Evolutionary conservation across 176 grass and related monocot species (phyloP), one percentile per base, ranked within the genome.

Genomic region (Ensete ventricosum): DNA sequence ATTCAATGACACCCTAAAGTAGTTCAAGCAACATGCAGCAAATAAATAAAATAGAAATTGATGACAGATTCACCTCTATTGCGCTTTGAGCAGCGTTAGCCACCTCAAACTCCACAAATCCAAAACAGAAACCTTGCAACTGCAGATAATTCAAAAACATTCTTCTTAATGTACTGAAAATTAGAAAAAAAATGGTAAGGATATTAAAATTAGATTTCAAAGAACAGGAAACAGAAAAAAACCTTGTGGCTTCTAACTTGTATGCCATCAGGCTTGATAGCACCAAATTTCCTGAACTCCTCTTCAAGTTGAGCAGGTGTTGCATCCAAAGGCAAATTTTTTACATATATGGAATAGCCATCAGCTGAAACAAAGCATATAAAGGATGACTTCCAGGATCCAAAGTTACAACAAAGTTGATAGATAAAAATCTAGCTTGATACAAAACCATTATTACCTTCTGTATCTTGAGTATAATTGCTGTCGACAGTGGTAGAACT

Each of bases 231-330:
- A 53, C 16, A 70, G 50, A 82, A 84, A 69, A 29, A 60, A 55
- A 95, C 96, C 91, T 89, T 99, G 53, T 99, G 79, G 87, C 96
- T 99, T 87, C 96, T 94, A 82, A 99, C 91, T 99, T 99, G 96
- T 80, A 99, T 91, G 23, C 96, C 96, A 9, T 79, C 86, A 9
- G 25, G 27, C 60, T 91, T 95, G 76, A 99, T 91, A 48, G 82
- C 62, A 8, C 96, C 96, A 81, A 94, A 99, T 81, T 74, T 84
- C 73, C 89, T 93, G 81, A 99, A 99, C 20, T 87, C 88, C 26
- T 99, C 88, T 76, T 99, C 91, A 54, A 99, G 82, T 84, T 99
- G 91, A 54, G 76, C 71, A 5, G 85, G 81, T 54, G 84, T 94
- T 43, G 88, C 88, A 79, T 77, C 76, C 74, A 99, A 62, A 24